Base-by-base conservation (phyloP, 805 yeast species). In the Myxozyma neotropica region DNA sequence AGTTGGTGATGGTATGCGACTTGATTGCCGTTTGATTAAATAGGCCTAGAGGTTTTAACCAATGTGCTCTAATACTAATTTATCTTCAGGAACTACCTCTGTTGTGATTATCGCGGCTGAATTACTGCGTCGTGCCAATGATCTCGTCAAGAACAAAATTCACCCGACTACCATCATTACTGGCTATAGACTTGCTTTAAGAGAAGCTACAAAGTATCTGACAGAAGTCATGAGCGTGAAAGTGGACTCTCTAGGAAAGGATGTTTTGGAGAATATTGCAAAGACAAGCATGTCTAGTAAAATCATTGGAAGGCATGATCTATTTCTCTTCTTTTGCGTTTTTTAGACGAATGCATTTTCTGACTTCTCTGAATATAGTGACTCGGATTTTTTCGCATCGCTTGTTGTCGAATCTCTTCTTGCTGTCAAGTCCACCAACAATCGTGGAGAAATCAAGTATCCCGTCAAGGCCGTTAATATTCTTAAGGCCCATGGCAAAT, bases 81-180 rank as follows among this genome's bases (percentile, higher is more conserved):
- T 7, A 10, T 21, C 4, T 42, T 35, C 4, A 59, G 64, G 64
- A 17, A 92, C 99, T 45, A 94, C 99, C 0, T 88, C 96, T 15
- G 99, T 94, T 52, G 99, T 94, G 42, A 91, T 94, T 63, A 86
- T 95, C 72, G 98, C 99, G 24, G 82, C 96, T 36, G 99, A 94
- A 76, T 78, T 94, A 57, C 80, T 94, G 70, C 88, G 88, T 70
- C 83, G 96, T 65, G 99, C 99, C 42, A 90, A 91, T 74, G 97
- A 92, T 68, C 79, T 94, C 65, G 97, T 94, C 50, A 88, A 87
- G 71, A 89, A 89, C 76, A 89, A 90, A 72, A 88, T 95, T 64
- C 99, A 95, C 75, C 99, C 99, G 48, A 94, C 99, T 1, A 94
- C 99, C 8, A 92, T 95, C 69, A 92, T 95, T 69, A 90, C 96